Evolutionary conservation across 805 yeast genomes (phyloP).

Genomic region (Saturnispora mendoncae): DNA sequence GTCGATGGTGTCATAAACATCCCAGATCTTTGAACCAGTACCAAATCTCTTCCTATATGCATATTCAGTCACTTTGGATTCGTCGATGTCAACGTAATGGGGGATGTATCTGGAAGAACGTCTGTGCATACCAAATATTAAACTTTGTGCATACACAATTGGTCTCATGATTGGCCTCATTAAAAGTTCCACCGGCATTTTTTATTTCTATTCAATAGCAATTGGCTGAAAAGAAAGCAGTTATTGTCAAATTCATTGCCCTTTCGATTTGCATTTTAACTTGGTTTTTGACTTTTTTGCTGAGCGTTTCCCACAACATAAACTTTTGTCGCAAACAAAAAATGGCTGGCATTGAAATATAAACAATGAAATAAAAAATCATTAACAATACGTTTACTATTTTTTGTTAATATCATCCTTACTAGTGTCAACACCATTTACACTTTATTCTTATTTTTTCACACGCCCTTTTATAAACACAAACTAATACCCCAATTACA

Average conservation of each 20-base stretch:
- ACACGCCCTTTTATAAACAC: no score
- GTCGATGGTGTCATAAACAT: constrained; percentile 41
- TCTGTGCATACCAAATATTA: constrained; percentile 47
- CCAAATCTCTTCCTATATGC: constrained; percentile 50
- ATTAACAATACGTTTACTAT: not conserved
- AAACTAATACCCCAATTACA: no score
- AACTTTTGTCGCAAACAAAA: not conserved
- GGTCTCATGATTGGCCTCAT: constrained; percentile 56
- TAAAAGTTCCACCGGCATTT: constrained; percentile 52
- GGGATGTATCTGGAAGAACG: constrained; percentile 50
- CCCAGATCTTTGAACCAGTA: constrained; percentile 48
- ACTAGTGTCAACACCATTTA: no score
- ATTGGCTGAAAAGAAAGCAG: no score
- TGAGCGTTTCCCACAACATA: constrained; percentile 2
- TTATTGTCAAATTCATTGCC: no score
- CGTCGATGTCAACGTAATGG: constrained; percentile 37
- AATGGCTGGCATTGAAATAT: constrained; percentile 2
- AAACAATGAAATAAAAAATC: not conserved
- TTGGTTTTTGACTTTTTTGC: no score
- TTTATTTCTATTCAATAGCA: no score
- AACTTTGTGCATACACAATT: constrained; percentile 44
- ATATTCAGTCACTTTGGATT: constrained; percentile 30
- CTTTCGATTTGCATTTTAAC: no score
- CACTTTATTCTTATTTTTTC: no score
- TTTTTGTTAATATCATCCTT: not conserved